phyloP scores from a whole-genome alignment of 169 alveolate genomes.

The Babesia ovata region DNA sequence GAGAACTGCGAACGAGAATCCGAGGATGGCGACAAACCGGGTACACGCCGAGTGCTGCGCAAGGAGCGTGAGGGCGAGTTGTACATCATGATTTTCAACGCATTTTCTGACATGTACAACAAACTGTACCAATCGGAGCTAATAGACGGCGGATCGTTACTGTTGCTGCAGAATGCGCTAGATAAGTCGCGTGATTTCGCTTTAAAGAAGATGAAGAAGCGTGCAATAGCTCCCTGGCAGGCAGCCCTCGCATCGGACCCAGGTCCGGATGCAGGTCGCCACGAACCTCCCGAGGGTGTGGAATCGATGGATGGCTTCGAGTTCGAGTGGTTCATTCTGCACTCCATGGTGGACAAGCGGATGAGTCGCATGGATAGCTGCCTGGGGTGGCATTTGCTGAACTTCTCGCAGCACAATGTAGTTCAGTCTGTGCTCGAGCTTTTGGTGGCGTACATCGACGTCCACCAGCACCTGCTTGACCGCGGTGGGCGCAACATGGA shows the following conservation, averaged over 20 bases:
- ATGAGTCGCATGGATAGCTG: constrained; percentile 34
- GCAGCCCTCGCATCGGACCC: constrained; percentile 52
- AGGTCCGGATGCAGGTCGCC: not conserved
- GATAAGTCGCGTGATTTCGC: constrained; percentile 82
- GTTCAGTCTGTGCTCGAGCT: constrained; percentile 70
- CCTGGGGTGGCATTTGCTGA: constrained; percentile 27
- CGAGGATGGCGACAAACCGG: not conserved
- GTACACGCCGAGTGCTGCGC: constrained; percentile 51
- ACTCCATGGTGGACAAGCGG: constrained; percentile 42
- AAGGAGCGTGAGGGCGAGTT: constrained; percentile 82
- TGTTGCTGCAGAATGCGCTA: constrained; percentile 72
- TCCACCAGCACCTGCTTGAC: constrained; percentile 79
- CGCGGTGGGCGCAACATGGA: constrained; percentile 77
- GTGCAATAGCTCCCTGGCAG: constrained; percentile 78
- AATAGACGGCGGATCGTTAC: constrained; percentile 81
- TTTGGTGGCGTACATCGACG: constrained; percentile 82
- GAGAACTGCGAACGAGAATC: constrained; percentile 5
- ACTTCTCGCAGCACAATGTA: constrained; percentile 28
- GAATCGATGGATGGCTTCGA: constrained; percentile 65
- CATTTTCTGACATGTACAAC: constrained; percentile 79
- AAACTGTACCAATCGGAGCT: constrained; percentile 74
- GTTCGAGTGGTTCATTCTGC: constrained; percentile 65
- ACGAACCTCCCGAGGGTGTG: constrained; percentile 8
- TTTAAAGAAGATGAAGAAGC: constrained; percentile 75
- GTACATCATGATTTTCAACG: constrained; percentile 83